Evolutionary conservation across 495 filamentous ascomycete species (phyloP).

Genomic region (Neurospora sp.): DNA sequence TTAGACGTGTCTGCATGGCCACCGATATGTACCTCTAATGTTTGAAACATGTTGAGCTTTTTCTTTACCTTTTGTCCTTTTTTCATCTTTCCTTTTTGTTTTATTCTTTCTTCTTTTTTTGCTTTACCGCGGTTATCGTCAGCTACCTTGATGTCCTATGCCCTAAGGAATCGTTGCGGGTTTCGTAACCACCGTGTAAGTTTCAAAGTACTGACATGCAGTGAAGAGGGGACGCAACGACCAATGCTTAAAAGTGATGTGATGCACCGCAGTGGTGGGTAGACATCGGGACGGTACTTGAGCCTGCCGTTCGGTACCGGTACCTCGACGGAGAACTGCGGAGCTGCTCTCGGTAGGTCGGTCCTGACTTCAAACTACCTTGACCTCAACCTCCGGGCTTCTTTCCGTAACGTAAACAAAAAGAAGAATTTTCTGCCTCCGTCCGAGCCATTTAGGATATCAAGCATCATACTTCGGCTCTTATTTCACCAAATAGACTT

Average conservation of each 20-base stretch:
- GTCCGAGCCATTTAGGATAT: background rate
- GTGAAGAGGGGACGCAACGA: background rate
- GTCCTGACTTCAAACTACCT: background rate
- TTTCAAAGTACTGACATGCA: background rate
- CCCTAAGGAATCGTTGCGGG: background rate
- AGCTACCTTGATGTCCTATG: background rate
- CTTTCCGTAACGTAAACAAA: background rate
- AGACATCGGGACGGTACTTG: background rate
- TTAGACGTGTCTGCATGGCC: background rate
- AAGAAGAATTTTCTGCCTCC: background rate
- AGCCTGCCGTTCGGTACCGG: background rate
- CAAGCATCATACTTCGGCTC: background rate
- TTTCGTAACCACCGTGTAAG: background rate
- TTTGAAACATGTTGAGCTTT: constrained; percentile 6
- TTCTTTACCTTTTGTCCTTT: constrained; percentile 1
- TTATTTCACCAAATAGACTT: background rate
- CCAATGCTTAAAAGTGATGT: background rate
- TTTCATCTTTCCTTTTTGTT: background rate
- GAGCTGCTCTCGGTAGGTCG: background rate
- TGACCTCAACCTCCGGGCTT: background rate
- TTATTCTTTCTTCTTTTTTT: background rate
- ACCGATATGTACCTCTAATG: background rate
- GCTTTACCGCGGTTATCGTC: background rate
- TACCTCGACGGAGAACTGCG: background rate
- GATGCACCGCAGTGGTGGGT: background rate